Conservation (phyloP, 805 yeast genomes). For the Cyberlindnera mrakii region DNA sequence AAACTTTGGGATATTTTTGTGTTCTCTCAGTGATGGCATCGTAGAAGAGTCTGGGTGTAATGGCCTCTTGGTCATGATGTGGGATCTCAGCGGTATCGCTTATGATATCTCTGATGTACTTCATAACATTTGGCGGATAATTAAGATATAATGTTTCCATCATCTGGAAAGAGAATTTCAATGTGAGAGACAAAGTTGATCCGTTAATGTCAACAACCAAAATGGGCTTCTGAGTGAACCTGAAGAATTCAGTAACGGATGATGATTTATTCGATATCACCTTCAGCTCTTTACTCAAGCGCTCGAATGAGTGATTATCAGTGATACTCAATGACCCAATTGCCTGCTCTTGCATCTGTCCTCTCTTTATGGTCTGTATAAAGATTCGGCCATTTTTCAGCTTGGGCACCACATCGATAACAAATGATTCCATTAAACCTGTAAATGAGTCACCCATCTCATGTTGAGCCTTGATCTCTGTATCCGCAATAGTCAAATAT, state of each 20-base stretch:
- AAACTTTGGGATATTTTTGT: conserved; percentile 12
- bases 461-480: neutral
- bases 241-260: neutral
- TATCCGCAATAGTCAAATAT: conserved; percentile 3
- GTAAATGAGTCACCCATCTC: neutral
- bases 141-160: conserved; percentile 9
- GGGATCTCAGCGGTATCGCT: neutral
- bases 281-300: neutral
- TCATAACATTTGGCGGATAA: conserved; percentile 1
- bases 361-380: conserved; percentile 9
- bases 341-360: conserved; percentile 6
- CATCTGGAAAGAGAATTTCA: conserved; percentile 6
- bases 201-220: neutral
- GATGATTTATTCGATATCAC: neutral
- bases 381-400: neutral
- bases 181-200: neutral
- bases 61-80: conserved; percentile 1
- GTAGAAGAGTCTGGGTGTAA: conserved; percentile 39
- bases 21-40: conserved; percentile 44
- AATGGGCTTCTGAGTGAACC: conserved; percentile 2
- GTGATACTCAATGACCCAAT: conserved; percentile 1
- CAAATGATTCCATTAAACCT: neutral
- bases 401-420: neutral
- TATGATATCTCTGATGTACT: conserved; percentile 2
- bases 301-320: neutral